Conservation (phyloP, 2,329 filamentous ascomycete genomes). For the Monascus ruber region DNA sequence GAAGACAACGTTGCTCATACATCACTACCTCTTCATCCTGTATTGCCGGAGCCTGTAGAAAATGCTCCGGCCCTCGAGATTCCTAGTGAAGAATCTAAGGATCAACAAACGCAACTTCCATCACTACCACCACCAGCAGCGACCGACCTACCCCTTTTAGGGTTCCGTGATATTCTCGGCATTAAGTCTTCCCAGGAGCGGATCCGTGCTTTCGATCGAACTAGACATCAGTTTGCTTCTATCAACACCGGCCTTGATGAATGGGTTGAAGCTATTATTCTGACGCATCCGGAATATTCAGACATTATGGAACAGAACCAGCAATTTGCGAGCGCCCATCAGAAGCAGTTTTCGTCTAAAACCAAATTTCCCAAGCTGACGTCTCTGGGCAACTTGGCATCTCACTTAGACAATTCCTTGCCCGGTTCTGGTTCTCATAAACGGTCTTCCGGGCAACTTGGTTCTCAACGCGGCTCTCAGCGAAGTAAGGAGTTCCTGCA, state of each 20-base stretch:
- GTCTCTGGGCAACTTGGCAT: conserved; percentile 18
- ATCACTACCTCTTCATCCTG: too few relatives aligned
- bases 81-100: too few relatives aligned
- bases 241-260: conserved; percentile 63
- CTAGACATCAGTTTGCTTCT: conserved; percentile 56
- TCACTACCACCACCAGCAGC: conserved; percentile 8
- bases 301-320: conserved; percentile 30
- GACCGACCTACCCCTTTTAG: conserved; percentile 35
- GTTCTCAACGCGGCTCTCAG: conserved; percentile 53
- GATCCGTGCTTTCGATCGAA: conserved; percentile 61
- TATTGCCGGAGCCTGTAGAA: conserved; percentile 4
- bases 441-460: conserved; percentile 26
- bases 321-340: conserved; percentile 17
- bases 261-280: conserved; percentile 44
- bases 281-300: conserved; percentile 42
- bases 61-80: not conserved
- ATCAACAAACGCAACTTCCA: conserved; percentile 3
- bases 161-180: conserved; percentile 67
- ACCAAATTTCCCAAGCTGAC: conserved; percentile 32
- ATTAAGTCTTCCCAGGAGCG: conserved; percentile 56
- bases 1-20: too few relatives aligned
- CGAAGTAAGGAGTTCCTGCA: conserved; percentile 86
- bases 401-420: conserved; percentile 21
- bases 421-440: conserved; percentile 21
- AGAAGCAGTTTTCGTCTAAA: conserved; percentile 19